phyloP scores from a whole-genome alignment of 805 yeast genomes.

The Isabelozyma gotoi region DNA sequence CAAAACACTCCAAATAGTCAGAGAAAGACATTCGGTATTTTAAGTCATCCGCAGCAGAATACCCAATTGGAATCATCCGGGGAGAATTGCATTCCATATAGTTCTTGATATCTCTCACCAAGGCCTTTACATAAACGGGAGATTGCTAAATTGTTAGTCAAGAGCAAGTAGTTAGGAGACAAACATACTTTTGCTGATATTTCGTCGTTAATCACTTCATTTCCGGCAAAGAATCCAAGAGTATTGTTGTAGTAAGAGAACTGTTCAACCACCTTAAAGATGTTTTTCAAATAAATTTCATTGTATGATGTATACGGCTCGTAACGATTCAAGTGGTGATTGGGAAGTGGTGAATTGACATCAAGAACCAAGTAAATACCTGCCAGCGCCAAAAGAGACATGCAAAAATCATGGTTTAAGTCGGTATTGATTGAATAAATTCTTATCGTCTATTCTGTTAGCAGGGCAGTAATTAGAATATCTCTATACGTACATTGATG shows the following conservation, averaged over 20 bases:
- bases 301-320: constrained; percentile 93
- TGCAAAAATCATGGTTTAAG: constrained; percentile 82
- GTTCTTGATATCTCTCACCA: constrained; percentile 76
- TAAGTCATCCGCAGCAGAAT: constrained; percentile 94
- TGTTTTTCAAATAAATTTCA: constrained; percentile 65
- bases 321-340: constrained; percentile 81
- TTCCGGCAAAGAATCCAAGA: constrained; percentile 88
- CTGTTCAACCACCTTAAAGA: constrained; percentile 76
- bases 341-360: constrained; percentile 81
- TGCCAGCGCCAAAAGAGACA: constrained; percentile 87
- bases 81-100: constrained; percentile 60
- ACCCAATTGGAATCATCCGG: constrained; percentile 83
- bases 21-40: constrained; percentile 74
- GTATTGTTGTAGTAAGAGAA: constrained; percentile 87
- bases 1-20: constrained; percentile 75
- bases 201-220: constrained; percentile 83
- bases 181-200: constrained; percentile 51
- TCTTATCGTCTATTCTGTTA: constrained; percentile 58
- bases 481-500: constrained; percentile 50
- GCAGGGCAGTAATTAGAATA: neutral
- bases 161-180: neutral
- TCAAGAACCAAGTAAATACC: constrained; percentile 91
- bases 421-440: constrained; percentile 85
- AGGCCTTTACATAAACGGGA: constrained; percentile 75
- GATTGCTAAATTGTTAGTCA: constrained; percentile 33